Evolutionary conservation across 2,329 filamentous ascomycete species (phyloP), one percentile per base, ranked within the genome.

Genomic region (Paraphaeosphaeria minitans): DNA sequence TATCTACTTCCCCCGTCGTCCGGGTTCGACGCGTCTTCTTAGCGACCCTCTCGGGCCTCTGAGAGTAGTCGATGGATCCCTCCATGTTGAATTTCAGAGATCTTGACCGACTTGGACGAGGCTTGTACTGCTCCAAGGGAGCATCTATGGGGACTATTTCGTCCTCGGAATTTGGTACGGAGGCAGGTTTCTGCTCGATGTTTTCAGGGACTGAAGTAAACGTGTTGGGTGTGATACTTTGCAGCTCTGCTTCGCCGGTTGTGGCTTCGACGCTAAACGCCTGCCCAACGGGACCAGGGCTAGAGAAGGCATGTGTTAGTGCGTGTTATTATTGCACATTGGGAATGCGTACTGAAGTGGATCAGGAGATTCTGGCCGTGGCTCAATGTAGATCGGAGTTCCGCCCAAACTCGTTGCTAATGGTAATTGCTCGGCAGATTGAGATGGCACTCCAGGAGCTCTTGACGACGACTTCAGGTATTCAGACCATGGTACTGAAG

Each of bases 401-500:
- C 29, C 53, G 45, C 29, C 59, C 14, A 55, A 22, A 16, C 27
- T 56, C 22, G 49, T 47, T 6, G 49, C 57, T 7, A 66, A 66
- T 9, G 14, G 41, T 13, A 47, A 52, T 13, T 58, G 54, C 31
- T 57, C 37, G 10, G 60, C 61, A 14, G 60, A 59, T 16, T 58
- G 59, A n/a, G 47, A 37, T n/a, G 58, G 64, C 5, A 64, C 64
- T 33, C 22, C 52, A 24, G 60, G 57, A 12, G 58, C 47, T 49
- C 19, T 53, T n/a, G 64, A 59, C 2, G 67, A 63, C 16, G 68
- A 68, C 31, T 66, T 74, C 51, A 75, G 56, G 31, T 71, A 68
- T 6, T 76, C 72, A n/a, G 75, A 77, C 73, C 73, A 77, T 0
- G 74, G 72, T 24, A 76, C 62, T 5, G 73, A 77, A 7, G 71